Percentiles rank a stretch among this genome's conserved stretches.
phyloP scores from a whole-genome alignment of 2,329 filamentous ascomycete species.

The Graphilbum ipis-grandicollis region DNA sequence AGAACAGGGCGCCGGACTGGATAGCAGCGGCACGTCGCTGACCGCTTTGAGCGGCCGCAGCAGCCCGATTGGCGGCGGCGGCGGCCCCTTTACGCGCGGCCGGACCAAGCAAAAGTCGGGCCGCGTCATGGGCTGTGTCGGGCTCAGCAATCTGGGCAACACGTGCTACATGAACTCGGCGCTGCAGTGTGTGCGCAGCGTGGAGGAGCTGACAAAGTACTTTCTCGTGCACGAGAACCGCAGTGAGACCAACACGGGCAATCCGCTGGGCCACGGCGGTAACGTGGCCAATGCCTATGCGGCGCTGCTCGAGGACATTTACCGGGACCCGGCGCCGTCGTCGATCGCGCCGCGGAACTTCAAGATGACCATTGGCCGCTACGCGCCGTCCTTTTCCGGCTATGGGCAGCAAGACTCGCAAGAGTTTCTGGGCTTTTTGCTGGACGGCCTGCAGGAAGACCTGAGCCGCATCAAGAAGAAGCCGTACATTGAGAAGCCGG shows the following conservation, averaged over 20 bases:
- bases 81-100: constrained; percentile 49
- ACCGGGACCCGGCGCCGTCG: constrained; percentile 46
- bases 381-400: constrained; percentile 74
- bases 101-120: constrained; percentile 52
- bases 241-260: constrained; percentile 67
- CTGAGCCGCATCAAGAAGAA: constrained; percentile 88
- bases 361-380: constrained; percentile 65
- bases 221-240: constrained; percentile 64
- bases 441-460: constrained; percentile 91
- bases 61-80: constrained; percentile 41
- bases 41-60: too few species aligned
- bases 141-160: constrained; percentile 81
- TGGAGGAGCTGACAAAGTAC: constrained; percentile 85
- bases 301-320: constrained; percentile 59
- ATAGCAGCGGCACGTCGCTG: too few species aligned
- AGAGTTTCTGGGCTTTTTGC: constrained; percentile 85
- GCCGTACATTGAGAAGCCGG: constrained; percentile 92
- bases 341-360: constrained; percentile 66
- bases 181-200: constrained; percentile 81
- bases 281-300: constrained; percentile 76
- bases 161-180: constrained; percentile 99
- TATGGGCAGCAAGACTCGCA: constrained; percentile 96
- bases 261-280: constrained; percentile 73
- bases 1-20: too few species aligned
- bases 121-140: constrained; percentile 58